Conservation (phyloP, 805 yeast species). For the Pichia rugopelliculosa region DNA sequence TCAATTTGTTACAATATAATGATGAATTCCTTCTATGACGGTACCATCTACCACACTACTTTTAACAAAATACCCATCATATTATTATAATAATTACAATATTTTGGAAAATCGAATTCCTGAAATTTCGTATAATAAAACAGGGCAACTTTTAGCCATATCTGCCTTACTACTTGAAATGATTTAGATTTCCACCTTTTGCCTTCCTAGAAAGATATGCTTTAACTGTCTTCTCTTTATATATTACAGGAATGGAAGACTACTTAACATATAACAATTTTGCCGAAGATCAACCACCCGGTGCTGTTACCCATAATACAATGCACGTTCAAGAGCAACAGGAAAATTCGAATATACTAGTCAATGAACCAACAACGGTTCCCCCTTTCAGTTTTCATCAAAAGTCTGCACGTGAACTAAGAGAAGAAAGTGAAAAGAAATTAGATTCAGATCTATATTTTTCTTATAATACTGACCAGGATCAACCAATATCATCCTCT, state of each 20-base stretch:
- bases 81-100: too few relatives aligned
- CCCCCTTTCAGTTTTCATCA: neutral
- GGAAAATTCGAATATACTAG: neutral
- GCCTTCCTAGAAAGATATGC: too few relatives aligned
- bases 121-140: too few relatives aligned
- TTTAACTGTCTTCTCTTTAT: too few relatives aligned
- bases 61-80: too few relatives aligned
- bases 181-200: neutral
- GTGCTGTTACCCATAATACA: neutral
- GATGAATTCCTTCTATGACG: too few relatives aligned
- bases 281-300: neutral
- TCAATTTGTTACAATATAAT: too few relatives aligned
- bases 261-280: slow-evolving; percentile 3
- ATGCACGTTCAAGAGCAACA: neutral
- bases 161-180: neutral
- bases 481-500: slow-evolving; percentile 65
- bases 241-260: slow-evolving; percentile 4
- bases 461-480: slow-evolving; percentile 51
- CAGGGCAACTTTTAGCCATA: neutral
- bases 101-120: too few relatives aligned
- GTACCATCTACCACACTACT: too few relatives aligned
- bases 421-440: slow-evolving; percentile 4
- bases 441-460: slow-evolving; percentile 37
- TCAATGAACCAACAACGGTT: neutral
- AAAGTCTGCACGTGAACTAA: neutral